phyloP scores from a whole-genome alignment of 2,329 filamentous ascomycete genomes.

The Scortechinia acanthostroma region DNA sequence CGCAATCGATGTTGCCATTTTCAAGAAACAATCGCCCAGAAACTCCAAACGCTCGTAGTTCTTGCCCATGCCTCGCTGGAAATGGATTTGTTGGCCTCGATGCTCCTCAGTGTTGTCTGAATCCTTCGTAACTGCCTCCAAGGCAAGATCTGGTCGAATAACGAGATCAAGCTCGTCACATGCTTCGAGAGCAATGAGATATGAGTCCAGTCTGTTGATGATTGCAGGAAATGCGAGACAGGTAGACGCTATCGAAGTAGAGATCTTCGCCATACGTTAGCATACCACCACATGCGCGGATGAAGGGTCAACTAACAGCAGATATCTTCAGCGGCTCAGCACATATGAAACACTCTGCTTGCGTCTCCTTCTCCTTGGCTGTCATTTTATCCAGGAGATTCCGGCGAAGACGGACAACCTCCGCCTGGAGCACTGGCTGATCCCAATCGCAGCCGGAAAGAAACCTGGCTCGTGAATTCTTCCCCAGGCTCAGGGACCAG shows the following conservation, averaged over 20 bases:
- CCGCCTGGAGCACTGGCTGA: slow-evolving; percentile 77
- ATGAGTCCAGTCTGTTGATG: slow-evolving; percentile 75
- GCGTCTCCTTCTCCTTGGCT: slow-evolving; percentile 33
- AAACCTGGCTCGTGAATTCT: slow-evolving; percentile 42
- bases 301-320: slow-evolving; percentile 32
- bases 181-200: slow-evolving; percentile 73
- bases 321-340: slow-evolving; percentile 74
- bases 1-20: slow-evolving; percentile 89
- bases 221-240: slow-evolving; percentile 75
- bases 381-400: slow-evolving; percentile 72
- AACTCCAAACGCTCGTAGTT: slow-evolving; percentile 96
- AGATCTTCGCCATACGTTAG: slow-evolving; percentile 42
- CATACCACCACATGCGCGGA: slow-evolving; percentile 10
- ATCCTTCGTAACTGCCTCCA: slow-evolving; percentile 90
- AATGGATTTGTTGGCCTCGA: slow-evolving; percentile 58
- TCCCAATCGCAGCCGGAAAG: slow-evolving; percentile 41
- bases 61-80: slow-evolving; percentile 78
- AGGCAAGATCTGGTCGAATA: slow-evolving; percentile 61
- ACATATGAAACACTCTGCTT: slow-evolving; percentile 50
- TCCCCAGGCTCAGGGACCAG: slow-evolving; percentile 74
- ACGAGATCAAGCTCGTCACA: slow-evolving; percentile 57
- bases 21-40: slow-evolving; percentile 85
- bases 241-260: slow-evolving; percentile 63
- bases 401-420: slow-evolving; percentile 69
- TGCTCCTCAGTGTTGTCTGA: slow-evolving; percentile 77